Conservation (phyloP, 164 flowering plant species). For the Magnolia officinalis region DNA sequence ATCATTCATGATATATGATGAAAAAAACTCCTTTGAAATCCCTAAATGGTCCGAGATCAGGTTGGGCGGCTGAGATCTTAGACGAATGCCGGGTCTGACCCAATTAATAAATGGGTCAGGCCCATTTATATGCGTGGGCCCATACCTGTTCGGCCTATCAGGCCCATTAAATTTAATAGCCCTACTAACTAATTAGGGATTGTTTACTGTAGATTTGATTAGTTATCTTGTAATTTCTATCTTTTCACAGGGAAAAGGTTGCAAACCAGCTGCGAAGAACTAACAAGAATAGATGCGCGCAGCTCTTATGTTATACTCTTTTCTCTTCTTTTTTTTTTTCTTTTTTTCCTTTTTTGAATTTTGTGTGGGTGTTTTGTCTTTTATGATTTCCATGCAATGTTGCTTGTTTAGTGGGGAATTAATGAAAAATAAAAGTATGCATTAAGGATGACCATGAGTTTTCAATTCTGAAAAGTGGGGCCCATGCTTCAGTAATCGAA, state of each 20-base stretch:
- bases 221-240: neutral
- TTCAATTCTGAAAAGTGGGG: no score
- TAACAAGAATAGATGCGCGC: neutral
- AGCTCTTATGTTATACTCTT: neutral
- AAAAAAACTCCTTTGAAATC: no score
- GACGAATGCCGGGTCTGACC: no score
- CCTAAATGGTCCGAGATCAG: no score
- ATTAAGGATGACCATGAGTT: neutral
- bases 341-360: neutral
- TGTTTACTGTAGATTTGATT: neutral
- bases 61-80: no score
- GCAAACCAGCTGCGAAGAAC: constrained; percentile 12
- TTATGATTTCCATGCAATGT: neutral
- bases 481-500: no score
- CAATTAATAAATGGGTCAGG: no score
- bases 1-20: no score
- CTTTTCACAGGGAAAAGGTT: constrained; percentile 9
- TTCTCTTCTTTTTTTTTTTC: neutral
- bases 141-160: no score
- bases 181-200: no score
- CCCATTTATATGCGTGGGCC: no score
- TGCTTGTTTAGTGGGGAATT: neutral
- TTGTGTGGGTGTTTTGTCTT: neutral
- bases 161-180: no score
- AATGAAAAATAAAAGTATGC: constrained; percentile 1